Conservation (phyloP, 306 rosid genomes). For the Amphicarpaea edgeworthii region DNA sequence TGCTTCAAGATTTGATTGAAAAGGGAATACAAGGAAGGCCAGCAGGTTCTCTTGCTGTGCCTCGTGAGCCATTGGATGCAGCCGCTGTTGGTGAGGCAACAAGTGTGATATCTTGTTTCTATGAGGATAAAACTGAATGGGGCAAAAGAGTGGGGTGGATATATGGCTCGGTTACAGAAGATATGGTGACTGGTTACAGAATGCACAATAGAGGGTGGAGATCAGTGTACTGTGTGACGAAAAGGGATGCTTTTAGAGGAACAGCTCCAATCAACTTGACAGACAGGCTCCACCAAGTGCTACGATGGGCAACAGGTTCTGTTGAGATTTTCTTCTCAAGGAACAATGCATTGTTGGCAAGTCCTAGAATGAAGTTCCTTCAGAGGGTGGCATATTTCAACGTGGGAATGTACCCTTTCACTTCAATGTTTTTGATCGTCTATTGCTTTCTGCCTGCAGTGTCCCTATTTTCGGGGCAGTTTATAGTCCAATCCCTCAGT, state of each 20-base stretch:
- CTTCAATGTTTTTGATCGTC: slow-evolving; percentile 76
- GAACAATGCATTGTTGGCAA: slow-evolving; percentile 80
- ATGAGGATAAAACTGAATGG: slow-evolving; percentile 92
- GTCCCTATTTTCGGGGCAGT: slow-evolving; percentile 83
- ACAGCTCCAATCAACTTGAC: slow-evolving; percentile 87
- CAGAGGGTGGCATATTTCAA: slow-evolving; percentile 93
- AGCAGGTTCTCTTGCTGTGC: slow-evolving; percentile 82
- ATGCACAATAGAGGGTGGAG: slow-evolving; percentile 98
- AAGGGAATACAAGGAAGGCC: slow-evolving; percentile 74
- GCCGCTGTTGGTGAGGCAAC: slow-evolving; percentile 90
- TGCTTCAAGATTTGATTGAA: slow-evolving; percentile 74
- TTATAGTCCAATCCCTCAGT: slow-evolving; percentile 74
- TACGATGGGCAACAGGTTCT: slow-evolving; percentile 90
- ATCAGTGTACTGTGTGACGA: slow-evolving; percentile 82
- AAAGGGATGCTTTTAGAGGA: slow-evolving; percentile 84
- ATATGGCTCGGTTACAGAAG: slow-evolving; percentile 95
- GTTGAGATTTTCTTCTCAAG: slow-evolving; percentile 88
- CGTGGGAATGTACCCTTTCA: slow-evolving; percentile 92
- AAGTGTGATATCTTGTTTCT: slow-evolving; percentile 82
- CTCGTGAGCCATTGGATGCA: slow-evolving; percentile 84
- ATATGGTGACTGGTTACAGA: slow-evolving; percentile 86
- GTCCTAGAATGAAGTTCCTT: slow-evolving; percentile 76
- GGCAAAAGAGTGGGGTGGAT: slow-evolving; percentile 92
- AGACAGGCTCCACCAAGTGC: slow-evolving; percentile 87
- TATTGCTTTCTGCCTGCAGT: slow-evolving; percentile 86